Percentiles rank a stretch among this genome's conserved stretches.
phyloP scores from a whole-genome alignment of 768 basidiomycete species.

The Suillus subaureus region DNA sequence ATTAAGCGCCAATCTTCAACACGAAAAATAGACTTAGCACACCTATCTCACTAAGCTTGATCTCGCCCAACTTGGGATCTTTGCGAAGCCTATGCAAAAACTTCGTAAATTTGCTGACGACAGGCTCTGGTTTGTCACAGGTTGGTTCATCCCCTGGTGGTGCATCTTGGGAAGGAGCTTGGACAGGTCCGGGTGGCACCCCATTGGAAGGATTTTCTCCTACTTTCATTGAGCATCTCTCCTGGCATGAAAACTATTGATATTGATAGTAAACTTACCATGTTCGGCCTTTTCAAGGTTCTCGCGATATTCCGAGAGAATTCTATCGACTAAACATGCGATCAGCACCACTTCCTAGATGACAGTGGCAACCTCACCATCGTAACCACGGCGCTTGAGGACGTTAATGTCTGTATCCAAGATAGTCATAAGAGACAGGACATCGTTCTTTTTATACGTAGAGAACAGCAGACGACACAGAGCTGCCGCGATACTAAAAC shows the following conservation, averaged over 20 bases:
- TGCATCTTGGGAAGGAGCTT: neutral
- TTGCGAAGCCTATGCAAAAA: neutral
- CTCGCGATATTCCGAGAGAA: conserved; percentile 4
- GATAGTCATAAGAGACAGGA: conserved; percentile 86
- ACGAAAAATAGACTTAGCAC: neutral
- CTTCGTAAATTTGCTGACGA: neutral
- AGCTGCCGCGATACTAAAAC: conserved; percentile 72
- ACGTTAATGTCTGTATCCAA: conserved; percentile 84
- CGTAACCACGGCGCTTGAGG: conserved; percentile 78
- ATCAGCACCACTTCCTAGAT: neutral
- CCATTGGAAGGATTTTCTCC: neutral
- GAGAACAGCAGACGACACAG: conserved; percentile 78
- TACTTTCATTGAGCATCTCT: neutral
- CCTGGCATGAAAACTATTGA: neutral
- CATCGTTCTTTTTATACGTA: conserved; percentile 77
- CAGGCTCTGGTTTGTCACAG: too few relatives aligned
- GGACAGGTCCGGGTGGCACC: neutral
- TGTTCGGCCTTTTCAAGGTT: neutral
- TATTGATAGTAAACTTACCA: neutral
- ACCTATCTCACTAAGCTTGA: conserved; percentile 3
- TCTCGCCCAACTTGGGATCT: conserved; percentile 4
- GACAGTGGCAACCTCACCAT: conserved; percentile 46
- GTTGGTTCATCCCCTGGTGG: neutral
- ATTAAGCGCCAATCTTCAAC: too few relatives aligned
- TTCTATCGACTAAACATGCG: conserved; percentile 12